Base-by-base conservation (phyloP, 768 basidiomycete genomes). In the Lyophyllum semitale region DNA sequence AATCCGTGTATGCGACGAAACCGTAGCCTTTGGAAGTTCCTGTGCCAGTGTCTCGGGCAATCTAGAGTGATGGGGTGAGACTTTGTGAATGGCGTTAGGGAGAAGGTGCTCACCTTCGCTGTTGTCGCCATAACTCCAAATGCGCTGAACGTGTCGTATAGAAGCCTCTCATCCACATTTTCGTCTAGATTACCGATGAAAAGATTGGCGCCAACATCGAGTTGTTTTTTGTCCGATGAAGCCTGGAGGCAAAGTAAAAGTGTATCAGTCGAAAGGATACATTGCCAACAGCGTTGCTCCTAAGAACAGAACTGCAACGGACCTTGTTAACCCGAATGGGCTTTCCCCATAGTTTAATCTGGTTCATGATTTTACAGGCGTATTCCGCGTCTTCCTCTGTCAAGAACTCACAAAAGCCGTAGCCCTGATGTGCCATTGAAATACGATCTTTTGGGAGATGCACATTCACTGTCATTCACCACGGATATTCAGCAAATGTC, bases 341-440 rank as follows among this genome's bases (percentile, higher is more conserved):
- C 69, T 98, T 98, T 23, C 97, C 97, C 85, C 91, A 99, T 50
- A 99, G 73, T 73, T 99, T 99, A 70, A 99, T 98, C 80, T 98
- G 96, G 71, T 99, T 99, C 96, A 98, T 98, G 64, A 98, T 98
- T 81, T 98, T 97, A 83, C 96, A 98, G 54, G 95, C 96, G 73
- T 99, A 99, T 74, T 99, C 97, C 59, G 97, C 95, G 75, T 98
- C 97, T 71, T 97, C 95, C 77, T 98, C 95, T 35, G 95, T 95
- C 73, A 96, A 77, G 73, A 99, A 98, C 79, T 99, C 97, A 83
- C 96, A 98, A 77, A 99, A 99, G 37, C 97, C 97, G 74, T 98
- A 99, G 44, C 97, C 97, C 75, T 99, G 97, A 70, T 98, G 97
- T 1, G 92, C 82, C 92, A 95, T 96, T 12, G 95, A 97, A 53